Percentiles rank a stretch among this genome's conserved stretches.
Conservation (phyloP, 129 eudicot genomes). For the Silybum marianum region DNA sequence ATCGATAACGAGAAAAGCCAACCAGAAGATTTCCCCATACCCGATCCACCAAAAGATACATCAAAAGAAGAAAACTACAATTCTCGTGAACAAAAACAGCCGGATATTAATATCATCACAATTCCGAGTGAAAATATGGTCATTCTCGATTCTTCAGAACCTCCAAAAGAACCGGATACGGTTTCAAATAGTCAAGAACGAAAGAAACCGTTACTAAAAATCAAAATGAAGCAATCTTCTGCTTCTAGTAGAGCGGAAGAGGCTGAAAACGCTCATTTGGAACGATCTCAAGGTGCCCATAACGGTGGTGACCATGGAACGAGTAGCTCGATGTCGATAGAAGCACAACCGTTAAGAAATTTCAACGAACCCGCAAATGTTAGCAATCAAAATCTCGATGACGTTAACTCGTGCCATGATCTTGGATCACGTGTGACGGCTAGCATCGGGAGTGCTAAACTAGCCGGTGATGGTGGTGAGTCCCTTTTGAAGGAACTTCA, state of each 20-base stretch:
- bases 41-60: slow-evolving; percentile 21
- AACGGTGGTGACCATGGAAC: slow-evolving; percentile 67
- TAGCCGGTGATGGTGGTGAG: slow-evolving; percentile 52
- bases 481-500: slow-evolving; percentile 70
- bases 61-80: slow-evolving; percentile 34
- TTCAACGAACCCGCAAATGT: slow-evolving; percentile 41
- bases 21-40: slow-evolving; percentile 31
- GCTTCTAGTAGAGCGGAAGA: slow-evolving; percentile 67
- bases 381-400: slow-evolving; percentile 68
- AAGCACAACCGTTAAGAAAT: slow-evolving; percentile 65
- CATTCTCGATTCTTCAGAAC: slow-evolving; percentile 40
- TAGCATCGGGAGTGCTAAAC: slow-evolving; percentile 84
- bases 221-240: slow-evolving; percentile 73
- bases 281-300: slow-evolving; percentile 55
- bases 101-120: slow-evolving; percentile 19
- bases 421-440: slow-evolving; percentile 91
- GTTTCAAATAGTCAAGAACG: slow-evolving; percentile 62
- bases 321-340: slow-evolving; percentile 81
- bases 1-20: slow-evolving; percentile 27
- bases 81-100: slow-evolving; percentile 32
- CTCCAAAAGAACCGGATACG: slow-evolving; percentile 49
- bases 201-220: slow-evolving; percentile 61
- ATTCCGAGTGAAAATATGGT: slow-evolving; percentile 3
- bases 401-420: slow-evolving; percentile 83
- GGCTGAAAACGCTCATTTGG: slow-evolving; percentile 35